Conservation (phyloP, 805 yeast species). For the Jamesozyma piceae region DNA sequence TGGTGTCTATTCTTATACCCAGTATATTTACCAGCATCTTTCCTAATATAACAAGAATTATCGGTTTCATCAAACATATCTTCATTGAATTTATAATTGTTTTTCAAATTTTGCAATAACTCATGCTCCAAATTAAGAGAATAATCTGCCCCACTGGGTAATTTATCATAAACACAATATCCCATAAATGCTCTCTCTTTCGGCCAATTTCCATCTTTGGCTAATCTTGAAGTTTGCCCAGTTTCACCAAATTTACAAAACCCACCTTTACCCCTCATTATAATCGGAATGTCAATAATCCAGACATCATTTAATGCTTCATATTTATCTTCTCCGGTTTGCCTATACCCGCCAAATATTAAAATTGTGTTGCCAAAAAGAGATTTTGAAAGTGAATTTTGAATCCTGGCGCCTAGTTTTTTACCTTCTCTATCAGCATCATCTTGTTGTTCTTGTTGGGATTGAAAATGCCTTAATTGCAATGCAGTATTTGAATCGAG, state of each 20-base stretch:
- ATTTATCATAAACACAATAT: conserved; percentile 10
- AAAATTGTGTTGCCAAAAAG: conserved; percentile 17
- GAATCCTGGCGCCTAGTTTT: too few relatives aligned
- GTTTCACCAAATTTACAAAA: conserved; percentile 30
- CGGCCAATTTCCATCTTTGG: conserved; percentile 20
- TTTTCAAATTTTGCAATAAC: conserved; percentile 6
- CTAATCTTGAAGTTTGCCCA: conserved; percentile 25
- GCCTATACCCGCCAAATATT: conserved; percentile 43
- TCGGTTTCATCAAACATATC: background rate
- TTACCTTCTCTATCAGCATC: too few relatives aligned
- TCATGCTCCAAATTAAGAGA: conserved; percentile 5
- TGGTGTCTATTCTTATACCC: too few relatives aligned
- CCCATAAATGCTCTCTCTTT: conserved; percentile 31
- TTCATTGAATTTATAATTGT: conserved; percentile 1
- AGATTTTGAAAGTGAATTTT: too few relatives aligned
- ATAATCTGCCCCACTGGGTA: conserved; percentile 4
- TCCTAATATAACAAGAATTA: too few relatives aligned
- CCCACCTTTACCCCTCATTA: conserved; percentile 28
- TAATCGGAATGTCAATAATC: conserved; percentile 34
- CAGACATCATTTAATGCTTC: conserved; percentile 34
- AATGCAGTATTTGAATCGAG: background rate
- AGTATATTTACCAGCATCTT: background rate
- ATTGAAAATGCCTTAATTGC: too few relatives aligned
- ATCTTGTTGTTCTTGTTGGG: too few relatives aligned
- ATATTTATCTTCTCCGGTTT: conserved; percentile 21